Evolutionary conservation across 139 green algal species (phyloP).

Genomic region (Picochlorum costavermella): DNA sequence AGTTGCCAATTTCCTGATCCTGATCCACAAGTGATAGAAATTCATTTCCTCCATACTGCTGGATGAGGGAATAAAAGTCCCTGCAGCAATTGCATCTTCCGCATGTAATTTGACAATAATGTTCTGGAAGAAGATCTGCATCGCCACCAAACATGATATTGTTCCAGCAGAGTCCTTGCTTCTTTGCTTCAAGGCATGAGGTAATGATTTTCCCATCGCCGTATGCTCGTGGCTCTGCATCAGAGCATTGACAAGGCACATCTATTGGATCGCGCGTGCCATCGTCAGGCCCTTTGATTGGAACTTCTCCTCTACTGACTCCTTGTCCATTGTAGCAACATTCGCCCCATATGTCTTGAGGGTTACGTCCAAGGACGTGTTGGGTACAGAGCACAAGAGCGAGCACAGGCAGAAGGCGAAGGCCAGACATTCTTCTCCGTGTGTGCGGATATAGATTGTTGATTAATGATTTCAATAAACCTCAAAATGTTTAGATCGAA

Average conservation of each 20-base stretch:
- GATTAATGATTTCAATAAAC: too few relatives aligned
- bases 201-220: neutral
- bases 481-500: too few relatives aligned
- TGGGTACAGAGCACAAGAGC: too few relatives aligned
- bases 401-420: too few relatives aligned
- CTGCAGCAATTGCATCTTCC: slow-evolving; percentile 29
- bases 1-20: slow-evolving; percentile 17
- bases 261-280: neutral
- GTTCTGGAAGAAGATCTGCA: slow-evolving; percentile 23
- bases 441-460: too few relatives aligned
- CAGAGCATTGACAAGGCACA: slow-evolving; percentile 23
- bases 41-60: slow-evolving; percentile 9
- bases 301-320: neutral
- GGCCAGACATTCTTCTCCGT: too few relatives aligned
- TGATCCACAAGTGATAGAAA: slow-evolving; percentile 22
- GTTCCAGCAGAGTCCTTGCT: slow-evolving; percentile 16
- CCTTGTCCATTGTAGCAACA: slow-evolving; percentile 14
- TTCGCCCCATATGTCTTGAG: too few relatives aligned
- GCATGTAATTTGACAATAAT: slow-evolving; percentile 42
- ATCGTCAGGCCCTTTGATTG: neutral
- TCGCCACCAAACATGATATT: slow-evolving; percentile 24
- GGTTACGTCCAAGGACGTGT: too few relatives aligned
- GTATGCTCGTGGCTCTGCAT: slow-evolving; percentile 17
- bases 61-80: slow-evolving; percentile 17
- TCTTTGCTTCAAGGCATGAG: slow-evolving; percentile 16